Evolutionary conservation across 2,329 filamentous ascomycete genomes (phyloP).

Genomic region (Diaporthe sp.): DNA sequence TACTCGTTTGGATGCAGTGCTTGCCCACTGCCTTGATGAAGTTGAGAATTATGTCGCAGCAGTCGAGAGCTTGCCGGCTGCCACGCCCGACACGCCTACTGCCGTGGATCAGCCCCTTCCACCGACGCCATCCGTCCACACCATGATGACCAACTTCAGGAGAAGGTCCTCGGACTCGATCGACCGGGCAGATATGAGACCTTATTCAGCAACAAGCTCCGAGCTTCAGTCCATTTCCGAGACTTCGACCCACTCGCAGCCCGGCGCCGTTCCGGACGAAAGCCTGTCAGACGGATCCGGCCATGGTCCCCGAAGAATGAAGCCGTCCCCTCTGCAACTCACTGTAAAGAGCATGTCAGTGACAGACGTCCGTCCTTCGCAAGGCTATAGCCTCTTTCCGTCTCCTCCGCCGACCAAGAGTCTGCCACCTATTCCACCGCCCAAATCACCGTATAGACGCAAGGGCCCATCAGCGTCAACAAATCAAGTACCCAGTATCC

Average conservation of each 20-base stretch:
- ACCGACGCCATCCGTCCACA: conserved; percentile 30
- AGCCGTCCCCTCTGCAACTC: not conserved
- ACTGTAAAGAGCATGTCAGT: not conserved
- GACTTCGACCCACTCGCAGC: not conserved
- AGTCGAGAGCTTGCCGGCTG: not conserved
- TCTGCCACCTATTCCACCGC: conserved; percentile 39
- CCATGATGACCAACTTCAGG: conserved; percentile 34
- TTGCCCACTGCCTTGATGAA: conserved; percentile 36
- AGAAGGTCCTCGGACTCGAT: conserved; percentile 2
- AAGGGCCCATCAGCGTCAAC: not conserved
- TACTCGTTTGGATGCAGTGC: conserved; percentile 17
- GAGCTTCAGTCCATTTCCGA: conserved; percentile 31
- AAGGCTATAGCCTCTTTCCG: conserved; percentile 39
- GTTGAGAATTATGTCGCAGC: conserved; percentile 26
- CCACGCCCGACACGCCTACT: not conserved
- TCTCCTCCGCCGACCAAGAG: conserved; percentile 38
- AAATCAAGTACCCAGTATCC: not conserved
- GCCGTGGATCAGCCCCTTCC: not conserved
- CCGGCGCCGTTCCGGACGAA: conserved; percentile 13
- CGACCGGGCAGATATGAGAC: conserved; percentile 6
- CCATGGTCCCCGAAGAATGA: not conserved
- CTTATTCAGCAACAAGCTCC: conserved; percentile 2
- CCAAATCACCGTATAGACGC: conserved; percentile 27
- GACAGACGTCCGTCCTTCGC: not conserved
- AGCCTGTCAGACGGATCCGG: not conserved